Evolutionary conservation across 768 basidiomycete species (phyloP).

Genomic region (Paxillus involutus): DNA sequence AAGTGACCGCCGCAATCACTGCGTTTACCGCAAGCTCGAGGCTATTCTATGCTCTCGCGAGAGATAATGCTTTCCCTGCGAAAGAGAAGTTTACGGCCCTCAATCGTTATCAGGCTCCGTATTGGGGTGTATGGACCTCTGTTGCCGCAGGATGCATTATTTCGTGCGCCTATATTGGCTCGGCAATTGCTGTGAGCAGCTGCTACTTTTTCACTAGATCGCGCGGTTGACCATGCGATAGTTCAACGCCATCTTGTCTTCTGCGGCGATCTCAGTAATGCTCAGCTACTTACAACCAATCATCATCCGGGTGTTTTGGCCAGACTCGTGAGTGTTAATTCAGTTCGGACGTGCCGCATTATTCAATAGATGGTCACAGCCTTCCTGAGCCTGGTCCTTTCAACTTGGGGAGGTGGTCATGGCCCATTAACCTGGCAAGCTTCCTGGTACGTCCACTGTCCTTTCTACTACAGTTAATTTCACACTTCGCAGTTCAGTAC

Average conservation of each 20-base stretch:
- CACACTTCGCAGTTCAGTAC: conserved; percentile 41
- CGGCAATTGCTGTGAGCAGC: conserved; percentile 47
- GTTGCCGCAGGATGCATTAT: conserved; percentile 53
- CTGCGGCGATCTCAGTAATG: conserved; percentile 58
- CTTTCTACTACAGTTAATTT: neutral
- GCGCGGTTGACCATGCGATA: conserved; percentile 6
- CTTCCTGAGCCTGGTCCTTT: conserved; percentile 50
- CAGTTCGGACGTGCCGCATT: neutral
- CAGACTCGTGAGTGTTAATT: conserved; percentile 39
- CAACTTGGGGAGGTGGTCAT: conserved; percentile 51
- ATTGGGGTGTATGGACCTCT: conserved; percentile 54
- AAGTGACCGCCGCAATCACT: conserved; percentile 56
- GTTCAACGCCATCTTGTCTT: conserved; percentile 59
- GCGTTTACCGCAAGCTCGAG: conserved; percentile 60
- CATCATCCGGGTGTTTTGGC: conserved; percentile 58
- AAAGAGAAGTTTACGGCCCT: conserved; percentile 48
- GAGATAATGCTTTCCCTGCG: conserved; percentile 52
- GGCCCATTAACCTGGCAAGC: conserved; percentile 49
- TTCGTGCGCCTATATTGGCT: conserved; percentile 60
- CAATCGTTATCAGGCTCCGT: conserved; percentile 54
- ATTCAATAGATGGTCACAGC: conserved; percentile 25
- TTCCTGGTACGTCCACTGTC: conserved; percentile 36
- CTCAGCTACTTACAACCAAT: conserved; percentile 58
- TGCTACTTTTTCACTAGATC: neutral
- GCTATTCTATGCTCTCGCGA: conserved; percentile 54